Evolutionary conservation across 768 basidiomycete species (phyloP), one percentile per base, ranked within the genome.

Genomic region (Rubroboletus pulcherrimus): DNA sequence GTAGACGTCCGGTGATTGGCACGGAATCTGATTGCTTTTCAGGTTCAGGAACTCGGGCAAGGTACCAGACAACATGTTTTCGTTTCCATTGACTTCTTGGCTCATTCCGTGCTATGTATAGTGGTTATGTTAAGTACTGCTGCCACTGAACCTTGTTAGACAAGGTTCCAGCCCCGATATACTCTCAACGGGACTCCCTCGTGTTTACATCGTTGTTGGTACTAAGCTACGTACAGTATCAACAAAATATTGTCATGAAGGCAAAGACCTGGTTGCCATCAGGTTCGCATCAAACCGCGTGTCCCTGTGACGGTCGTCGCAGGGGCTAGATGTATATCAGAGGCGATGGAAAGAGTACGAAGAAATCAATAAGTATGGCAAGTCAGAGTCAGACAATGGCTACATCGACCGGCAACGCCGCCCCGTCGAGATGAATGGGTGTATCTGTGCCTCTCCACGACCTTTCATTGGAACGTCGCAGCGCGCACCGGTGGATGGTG

Each of bases 401-500:
- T 19, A 54, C 50, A 29, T 68, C 68, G 61, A 54, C 68, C 60
- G 51, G 70, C 68, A 51, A 68, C 41, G 39, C 38, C 3, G 44
- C 51, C 52, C 34, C 42, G 59, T 47, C 59, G 55, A 41, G 57
- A 39, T 55, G 53, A 37, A 45, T 39, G 29, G 42, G 34, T 30
- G 53, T 10, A 33, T 21, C 30, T 21, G 42, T 30, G n/a, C 33
- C 10, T 14, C 15, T 11, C 11, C 21, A 41, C 39, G 7, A 37
- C 24, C 19, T 45, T 53, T 64, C 53, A 66, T 59, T 59, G 67
- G 60, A 70, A 69, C 12, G 69, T 70, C 38, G 71, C 66, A 14
- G 69, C 71, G 4, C 69, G 69, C 31, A 64, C 4, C 5, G 69
- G 69, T 29, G 66, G 58, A 17, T 57, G 71, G 46, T 69, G 63